A percentile compares a stretch with the other conserved stretches of the same genome.
Conservation (phyloP, 2,329 filamentous ascomycete species). For the Fusarium circinatum region DNA sequence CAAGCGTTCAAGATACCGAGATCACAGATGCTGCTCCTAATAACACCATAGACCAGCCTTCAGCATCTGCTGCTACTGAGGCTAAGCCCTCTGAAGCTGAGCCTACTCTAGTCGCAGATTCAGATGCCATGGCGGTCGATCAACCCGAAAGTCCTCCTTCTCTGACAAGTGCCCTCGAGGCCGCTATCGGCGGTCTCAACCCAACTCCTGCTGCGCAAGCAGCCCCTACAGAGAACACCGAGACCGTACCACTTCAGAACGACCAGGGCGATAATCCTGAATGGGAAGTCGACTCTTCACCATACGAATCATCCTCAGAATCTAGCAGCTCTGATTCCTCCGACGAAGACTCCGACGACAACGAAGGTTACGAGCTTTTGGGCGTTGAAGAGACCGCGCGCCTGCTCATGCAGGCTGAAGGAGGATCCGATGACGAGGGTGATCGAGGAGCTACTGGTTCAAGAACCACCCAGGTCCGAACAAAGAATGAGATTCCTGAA, state of each 20-base stretch:
- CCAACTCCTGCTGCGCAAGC: constrained; percentile 22
- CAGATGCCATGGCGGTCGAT: constrained; percentile 51
- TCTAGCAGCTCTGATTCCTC: constrained; percentile 68
- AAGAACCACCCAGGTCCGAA: constrained; percentile 67
- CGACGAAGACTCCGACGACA: constrained; percentile 66
- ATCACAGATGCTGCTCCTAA: constrained; percentile 22
- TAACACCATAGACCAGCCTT: constrained; percentile 2
- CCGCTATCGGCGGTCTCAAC: constrained; percentile 54
- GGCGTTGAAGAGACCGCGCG: constrained; percentile 85
- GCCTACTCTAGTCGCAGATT: constrained; percentile 36
- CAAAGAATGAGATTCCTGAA: constrained; percentile 81
- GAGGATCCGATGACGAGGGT: constrained; percentile 81
- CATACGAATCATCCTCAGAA: constrained; percentile 74
- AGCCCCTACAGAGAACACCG: constrained; percentile 17
- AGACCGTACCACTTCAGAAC: constrained; percentile 43
- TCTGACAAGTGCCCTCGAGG: constrained; percentile 56
- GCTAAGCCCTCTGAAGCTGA: constrained; percentile 6
- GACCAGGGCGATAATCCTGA: constrained; percentile 68
- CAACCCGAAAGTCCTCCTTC: constrained; percentile 50
- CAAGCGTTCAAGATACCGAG: constrained; percentile 42
- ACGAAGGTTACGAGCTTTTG: constrained; percentile 76
- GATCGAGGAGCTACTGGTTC: constrained; percentile 57
- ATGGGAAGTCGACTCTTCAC: constrained; percentile 85
- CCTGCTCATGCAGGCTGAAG: constrained; percentile 85
- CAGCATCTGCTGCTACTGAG: constrained; percentile 3